These are phyloP conservation scores for Pseudozyma sp. DNA, from an alignment of 1,284 basidiomycete species.

Conservation along the genomic window DNA sequence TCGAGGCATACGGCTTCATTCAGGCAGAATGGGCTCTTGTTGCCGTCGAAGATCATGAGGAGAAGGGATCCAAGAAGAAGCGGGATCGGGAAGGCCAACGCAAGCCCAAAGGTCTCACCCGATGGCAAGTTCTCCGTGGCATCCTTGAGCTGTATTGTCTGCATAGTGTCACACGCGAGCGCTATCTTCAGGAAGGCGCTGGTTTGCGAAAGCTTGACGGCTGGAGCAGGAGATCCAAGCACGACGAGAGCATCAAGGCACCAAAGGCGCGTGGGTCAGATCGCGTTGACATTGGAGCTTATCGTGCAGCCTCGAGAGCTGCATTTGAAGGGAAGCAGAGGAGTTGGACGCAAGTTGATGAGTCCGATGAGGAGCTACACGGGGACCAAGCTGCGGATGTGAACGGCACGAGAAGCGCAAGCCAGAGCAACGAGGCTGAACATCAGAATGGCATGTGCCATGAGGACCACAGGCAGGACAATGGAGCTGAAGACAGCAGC, in stretches of 20 bases:
- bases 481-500: conserved; percentile 12
- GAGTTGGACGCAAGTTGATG: conserved; percentile 12
- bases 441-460: not conserved
- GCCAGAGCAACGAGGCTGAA: too few relatives aligned
- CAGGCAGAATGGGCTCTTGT: conserved; percentile 65
- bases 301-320: conserved; percentile 42
- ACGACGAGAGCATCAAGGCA: not conserved
- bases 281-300: conserved; percentile 43
- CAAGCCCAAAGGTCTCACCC: conserved; percentile 53
- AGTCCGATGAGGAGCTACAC: not conserved
- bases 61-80: conserved; percentile 33
- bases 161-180: conserved; percentile 62
- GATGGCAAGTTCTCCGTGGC: conserved; percentile 61
- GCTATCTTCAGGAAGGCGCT: conserved; percentile 59
- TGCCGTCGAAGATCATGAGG: conserved; percentile 64
- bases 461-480: not conserved
- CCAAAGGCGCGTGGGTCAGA: conserved; percentile 8
- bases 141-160: conserved; percentile 62
- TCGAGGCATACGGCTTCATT: conserved; percentile 62
- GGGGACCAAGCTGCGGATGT: not conserved
- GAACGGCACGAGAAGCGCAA: not conserved
- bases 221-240: conserved; percentile 28
- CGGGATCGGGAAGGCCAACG: conserved; percentile 10
- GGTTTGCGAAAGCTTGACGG: conserved; percentile 52
- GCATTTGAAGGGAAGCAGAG: conserved; percentile 20